These are phyloP conservation scores for Sungouiella blattae DNA, from an alignment of 805 yeast species.

Conservation along the genomic window DNA sequence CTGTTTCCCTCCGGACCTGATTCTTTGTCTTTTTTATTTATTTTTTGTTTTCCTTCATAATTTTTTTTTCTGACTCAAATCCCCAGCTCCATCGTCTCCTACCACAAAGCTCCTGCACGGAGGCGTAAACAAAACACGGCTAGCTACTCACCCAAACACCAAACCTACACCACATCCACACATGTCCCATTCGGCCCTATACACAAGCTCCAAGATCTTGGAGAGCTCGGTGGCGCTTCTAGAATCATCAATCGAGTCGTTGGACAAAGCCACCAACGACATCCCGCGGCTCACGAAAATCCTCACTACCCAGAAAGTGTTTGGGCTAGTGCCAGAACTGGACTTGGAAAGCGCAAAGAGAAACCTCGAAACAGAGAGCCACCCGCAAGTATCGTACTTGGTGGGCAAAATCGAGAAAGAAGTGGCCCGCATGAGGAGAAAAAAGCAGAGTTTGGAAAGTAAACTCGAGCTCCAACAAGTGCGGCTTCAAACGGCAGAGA, in stretches of 20 bases:
- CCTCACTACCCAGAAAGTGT: slow-evolving; percentile 44
- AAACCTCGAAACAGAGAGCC: slow-evolving; percentile 32
- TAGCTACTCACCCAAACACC: neutral
- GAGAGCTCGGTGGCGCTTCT: slow-evolving; percentile 29
- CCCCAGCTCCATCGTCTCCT: no score
- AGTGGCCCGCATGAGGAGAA: slow-evolving; percentile 29
- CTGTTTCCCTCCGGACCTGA: no score
- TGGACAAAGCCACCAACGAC: slow-evolving; percentile 38
- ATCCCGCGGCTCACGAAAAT: slow-evolving; percentile 36
- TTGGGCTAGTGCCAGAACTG: slow-evolving; percentile 49
- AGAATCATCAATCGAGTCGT: slow-evolving; percentile 26
- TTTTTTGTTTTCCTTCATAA: no score
- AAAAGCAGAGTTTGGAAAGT: slow-evolving; percentile 27
- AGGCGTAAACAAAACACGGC: neutral
- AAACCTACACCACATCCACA: neutral
- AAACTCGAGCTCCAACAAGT: slow-evolving; percentile 41
- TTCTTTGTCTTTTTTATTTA: no score
- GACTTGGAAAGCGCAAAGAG: slow-evolving; percentile 42
- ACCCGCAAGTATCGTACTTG: slow-evolving; percentile 39
- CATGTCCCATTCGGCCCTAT: slow-evolving; percentile 2
- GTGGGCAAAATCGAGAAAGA: slow-evolving; percentile 29
- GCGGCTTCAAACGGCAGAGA: slow-evolving; percentile 25
- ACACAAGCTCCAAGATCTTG: slow-evolving; percentile 8
- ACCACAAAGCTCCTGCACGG: no score
- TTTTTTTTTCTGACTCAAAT: no score